Evolutionary conservation across 2,329 filamentous ascomycete species (phyloP).

Genomic region (Remersonia thermophila): DNA sequence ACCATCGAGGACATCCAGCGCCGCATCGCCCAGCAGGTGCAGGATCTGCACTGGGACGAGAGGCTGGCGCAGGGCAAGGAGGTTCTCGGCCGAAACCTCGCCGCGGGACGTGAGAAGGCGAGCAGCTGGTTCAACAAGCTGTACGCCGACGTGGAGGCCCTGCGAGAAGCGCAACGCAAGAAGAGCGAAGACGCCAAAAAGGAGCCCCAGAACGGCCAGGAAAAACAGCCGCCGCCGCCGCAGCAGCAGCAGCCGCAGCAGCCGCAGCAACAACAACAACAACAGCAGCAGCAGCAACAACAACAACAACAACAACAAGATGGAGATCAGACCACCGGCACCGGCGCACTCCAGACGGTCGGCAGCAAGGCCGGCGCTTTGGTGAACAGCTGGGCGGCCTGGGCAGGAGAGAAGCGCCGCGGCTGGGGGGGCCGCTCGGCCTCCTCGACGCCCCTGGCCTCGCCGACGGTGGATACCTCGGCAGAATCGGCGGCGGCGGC

Average conservation of each 20-base stretch:
- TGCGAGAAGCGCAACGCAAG: conserved; percentile 61
- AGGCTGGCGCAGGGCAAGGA: conserved; percentile 73
- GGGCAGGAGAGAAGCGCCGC: conserved; percentile 67
- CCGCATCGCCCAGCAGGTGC: conserved; percentile 78
- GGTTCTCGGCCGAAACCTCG: conserved; percentile 77
- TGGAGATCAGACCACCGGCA: not conserved
- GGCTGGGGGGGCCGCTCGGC: conserved; percentile 20
- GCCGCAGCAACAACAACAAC: too few species aligned
- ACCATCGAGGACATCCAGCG: conserved; percentile 92
- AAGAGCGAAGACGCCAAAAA: conserved; percentile 40
- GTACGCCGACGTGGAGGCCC: conserved; percentile 78
- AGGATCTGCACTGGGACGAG: conserved; percentile 88
- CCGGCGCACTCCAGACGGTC: conserved; percentile 31
- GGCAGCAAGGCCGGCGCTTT: conserved; percentile 49
- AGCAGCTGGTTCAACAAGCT: conserved; percentile 76
- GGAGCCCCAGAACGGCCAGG: conserved; percentile 3
- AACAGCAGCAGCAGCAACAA: not conserved
- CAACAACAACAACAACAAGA: conserved; percentile 4
- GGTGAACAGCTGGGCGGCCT: conserved; percentile 55
- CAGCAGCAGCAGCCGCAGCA: too few species aligned
- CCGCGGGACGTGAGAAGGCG: conserved; percentile 77
- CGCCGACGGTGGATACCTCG: conserved; percentile 12
- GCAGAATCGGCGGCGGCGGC: not conserved
- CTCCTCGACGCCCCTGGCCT: conserved; percentile 1
- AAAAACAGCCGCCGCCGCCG: too few species aligned